Conservation (phyloP, 164 flowering plant genomes). For the Macadamia tetraphylla region DNA sequence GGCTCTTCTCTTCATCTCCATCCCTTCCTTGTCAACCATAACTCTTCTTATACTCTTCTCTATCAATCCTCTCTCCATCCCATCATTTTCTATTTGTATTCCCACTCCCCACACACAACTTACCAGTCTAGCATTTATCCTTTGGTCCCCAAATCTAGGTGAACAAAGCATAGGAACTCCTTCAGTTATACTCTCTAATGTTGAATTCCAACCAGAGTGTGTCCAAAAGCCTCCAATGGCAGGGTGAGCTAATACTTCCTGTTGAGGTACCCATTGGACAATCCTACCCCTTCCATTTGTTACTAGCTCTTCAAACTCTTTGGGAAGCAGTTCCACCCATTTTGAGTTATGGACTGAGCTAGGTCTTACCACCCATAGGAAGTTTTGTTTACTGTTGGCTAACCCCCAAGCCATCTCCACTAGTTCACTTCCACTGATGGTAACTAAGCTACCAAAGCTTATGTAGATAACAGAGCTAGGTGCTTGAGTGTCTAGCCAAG, state of each 20-base stretch:
- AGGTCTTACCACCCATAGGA: background rate
- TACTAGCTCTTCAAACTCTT: background rate
- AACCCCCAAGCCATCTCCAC: constrained; percentile 1
- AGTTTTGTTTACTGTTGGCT: background rate
- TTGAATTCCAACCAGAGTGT: background rate
- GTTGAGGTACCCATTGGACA: background rate
- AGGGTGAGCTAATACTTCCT: background rate
- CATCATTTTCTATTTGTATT: background rate
- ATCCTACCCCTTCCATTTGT: background rate
- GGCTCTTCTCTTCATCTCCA: background rate
- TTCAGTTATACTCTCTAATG: background rate
- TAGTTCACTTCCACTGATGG: background rate
- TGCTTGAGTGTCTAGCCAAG: background rate
- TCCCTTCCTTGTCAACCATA: background rate
- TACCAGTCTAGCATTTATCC: background rate
- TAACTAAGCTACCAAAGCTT: background rate
- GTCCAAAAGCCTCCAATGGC: background rate
- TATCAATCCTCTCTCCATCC: background rate
- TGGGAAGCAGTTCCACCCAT: background rate
- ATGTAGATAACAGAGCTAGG: background rate
- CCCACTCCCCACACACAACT: background rate
- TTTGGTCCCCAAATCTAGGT: background rate
- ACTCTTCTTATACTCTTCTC: background rate
- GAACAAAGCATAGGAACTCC: background rate
- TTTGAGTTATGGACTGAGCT: background rate